These are phyloP conservation scores for Spergularia azorica DNA, from an alignment of 179 eudicot species.

Conservation along the genomic window DNA sequence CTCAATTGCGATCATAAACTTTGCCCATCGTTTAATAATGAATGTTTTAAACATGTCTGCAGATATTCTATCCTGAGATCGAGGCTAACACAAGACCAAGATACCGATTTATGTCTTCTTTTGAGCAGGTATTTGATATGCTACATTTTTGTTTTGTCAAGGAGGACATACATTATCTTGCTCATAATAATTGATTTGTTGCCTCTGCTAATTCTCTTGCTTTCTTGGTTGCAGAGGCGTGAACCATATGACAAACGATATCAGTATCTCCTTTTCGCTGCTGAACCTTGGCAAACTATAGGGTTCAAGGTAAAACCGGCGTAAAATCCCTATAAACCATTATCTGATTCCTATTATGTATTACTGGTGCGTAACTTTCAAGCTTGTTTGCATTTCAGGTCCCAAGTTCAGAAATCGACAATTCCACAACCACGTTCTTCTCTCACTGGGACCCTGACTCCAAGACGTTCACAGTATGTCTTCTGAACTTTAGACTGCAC, in stretches of 20 bases:
- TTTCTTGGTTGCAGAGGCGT: slow-evolving; percentile 55
- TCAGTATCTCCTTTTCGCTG: slow-evolving; percentile 90
- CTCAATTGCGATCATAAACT: not conserved
- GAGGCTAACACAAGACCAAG: slow-evolving; percentile 86
- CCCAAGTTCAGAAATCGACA: slow-evolving; percentile 93
- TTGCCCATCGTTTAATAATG: not conserved
- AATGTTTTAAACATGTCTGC: slow-evolving; percentile 17
- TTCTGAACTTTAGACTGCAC: not conserved
- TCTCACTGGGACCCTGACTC: slow-evolving; percentile 99
- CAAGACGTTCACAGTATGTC: slow-evolving; percentile 82
- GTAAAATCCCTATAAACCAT: not conserved
- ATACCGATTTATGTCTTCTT: slow-evolving; percentile 98
- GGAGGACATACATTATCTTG: not conserved
- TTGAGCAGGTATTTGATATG: slow-evolving; percentile 62
- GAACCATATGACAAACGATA: slow-evolving; percentile 78
- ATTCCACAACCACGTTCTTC: slow-evolving; percentile 93
- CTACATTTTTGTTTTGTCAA: not conserved
- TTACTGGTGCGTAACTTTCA: not conserved
- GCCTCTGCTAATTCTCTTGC: not conserved
- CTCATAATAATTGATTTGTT: not conserved
- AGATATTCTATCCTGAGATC: slow-evolving; percentile 98
- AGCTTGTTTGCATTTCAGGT: slow-evolving; percentile 48
- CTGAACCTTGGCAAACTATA: slow-evolving; percentile 90
- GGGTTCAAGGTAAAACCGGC: slow-evolving; percentile 64
- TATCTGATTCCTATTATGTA: not conserved